These are phyloP conservation scores for Dorcoceras hygrometricum DNA, from an alignment of 257 asterid species.

Conservation along the genomic window DNA sequence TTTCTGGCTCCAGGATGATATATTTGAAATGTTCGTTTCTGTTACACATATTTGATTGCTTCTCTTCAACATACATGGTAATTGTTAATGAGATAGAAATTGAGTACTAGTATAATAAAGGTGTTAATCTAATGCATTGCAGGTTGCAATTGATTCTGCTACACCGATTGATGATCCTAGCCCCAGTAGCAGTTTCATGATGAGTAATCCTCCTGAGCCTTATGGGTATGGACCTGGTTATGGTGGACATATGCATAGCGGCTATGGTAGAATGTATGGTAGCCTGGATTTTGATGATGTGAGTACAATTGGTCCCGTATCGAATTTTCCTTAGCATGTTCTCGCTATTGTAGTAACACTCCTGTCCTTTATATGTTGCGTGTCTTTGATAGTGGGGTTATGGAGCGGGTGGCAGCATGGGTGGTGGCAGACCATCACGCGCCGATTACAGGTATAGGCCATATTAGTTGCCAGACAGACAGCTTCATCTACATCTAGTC, in stretches of 20 bases:
- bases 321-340: neutral
- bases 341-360: slow-evolving; percentile 11
- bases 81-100: neutral
- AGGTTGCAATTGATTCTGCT: slow-evolving; percentile 99
- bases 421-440: slow-evolving; percentile 70
- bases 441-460: slow-evolving; percentile 86
- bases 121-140: slow-evolving; percentile 21
- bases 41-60: neutral
- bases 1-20: neutral
- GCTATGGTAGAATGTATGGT: slow-evolving; percentile 88
- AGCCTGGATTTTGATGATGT: slow-evolving; percentile 87
- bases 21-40: neutral
- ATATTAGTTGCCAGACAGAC: slow-evolving; percentile 37
- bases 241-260: slow-evolving; percentile 68
- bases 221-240: slow-evolving; percentile 77
- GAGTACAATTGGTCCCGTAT: slow-evolving; percentile 35
- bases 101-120: neutral
- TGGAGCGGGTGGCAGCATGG: slow-evolving; percentile 71
- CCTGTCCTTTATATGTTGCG: neutral
- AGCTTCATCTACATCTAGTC: slow-evolving; percentile 8
- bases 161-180: slow-evolving; percentile 96
- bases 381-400: slow-evolving; percentile 80
- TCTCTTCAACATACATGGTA: neutral
- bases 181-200: slow-evolving; percentile 61
- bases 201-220: slow-evolving; percentile 73